Conservation (phyloP, 108 stramenopile species). For the Cylindrotheca fusiformis region DNA sequence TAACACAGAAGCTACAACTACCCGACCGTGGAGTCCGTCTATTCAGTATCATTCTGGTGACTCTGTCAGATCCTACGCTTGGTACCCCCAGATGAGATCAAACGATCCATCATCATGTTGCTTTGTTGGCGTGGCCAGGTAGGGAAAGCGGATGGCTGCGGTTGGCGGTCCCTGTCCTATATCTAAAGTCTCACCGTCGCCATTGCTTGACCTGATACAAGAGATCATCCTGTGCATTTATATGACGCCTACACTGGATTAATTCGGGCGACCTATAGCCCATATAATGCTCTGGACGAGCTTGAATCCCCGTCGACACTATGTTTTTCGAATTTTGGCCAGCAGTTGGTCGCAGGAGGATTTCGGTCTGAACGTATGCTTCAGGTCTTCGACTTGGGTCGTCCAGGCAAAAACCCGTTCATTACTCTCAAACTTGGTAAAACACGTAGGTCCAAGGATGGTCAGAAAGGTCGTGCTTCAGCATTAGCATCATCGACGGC, state of each 20-base stretch:
- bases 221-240: slow-evolving; percentile 77
- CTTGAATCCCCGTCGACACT: slow-evolving; percentile 72
- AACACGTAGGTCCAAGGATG: slow-evolving; percentile 74
- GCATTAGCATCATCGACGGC: slow-evolving; percentile 40
- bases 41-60: slow-evolving; percentile 60
- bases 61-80: slow-evolving; percentile 62
- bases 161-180: neutral
- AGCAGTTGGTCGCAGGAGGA: slow-evolving; percentile 60
- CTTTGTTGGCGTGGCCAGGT: slow-evolving; percentile 40
- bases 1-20: slow-evolving; percentile 35
- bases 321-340: slow-evolving; percentile 59
- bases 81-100: slow-evolving; percentile 82
- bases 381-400: slow-evolving; percentile 66
- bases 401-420: slow-evolving; percentile 62
- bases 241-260: slow-evolving; percentile 77
- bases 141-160: neutral
- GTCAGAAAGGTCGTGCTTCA: slow-evolving; percentile 80
- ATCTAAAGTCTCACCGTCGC: neutral
- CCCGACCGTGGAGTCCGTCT: slow-evolving; percentile 49
- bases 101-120: slow-evolving; percentile 52
- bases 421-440: slow-evolving; percentile 57
- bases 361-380: slow-evolving; percentile 70
- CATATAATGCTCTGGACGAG: slow-evolving; percentile 77
- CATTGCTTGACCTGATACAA: slow-evolving; percentile 23
- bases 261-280: slow-evolving; percentile 76